Evolutionary conservation across 306 rosid species (phyloP).

Genomic region (Quercus cerris): DNA sequence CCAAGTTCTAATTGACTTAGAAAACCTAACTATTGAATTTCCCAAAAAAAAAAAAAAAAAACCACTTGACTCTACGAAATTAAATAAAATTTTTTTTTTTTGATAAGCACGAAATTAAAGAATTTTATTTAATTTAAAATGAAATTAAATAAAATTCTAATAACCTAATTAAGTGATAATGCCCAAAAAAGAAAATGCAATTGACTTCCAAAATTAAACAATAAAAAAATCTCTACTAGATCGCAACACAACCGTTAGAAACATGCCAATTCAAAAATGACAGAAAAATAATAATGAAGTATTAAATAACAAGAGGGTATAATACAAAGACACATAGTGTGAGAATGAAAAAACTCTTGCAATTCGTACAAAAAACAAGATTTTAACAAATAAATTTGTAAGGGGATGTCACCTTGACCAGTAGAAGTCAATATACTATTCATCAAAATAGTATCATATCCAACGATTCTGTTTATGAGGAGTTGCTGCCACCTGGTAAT

Average conservation of each 20-base stretch:
- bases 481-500: conserved; percentile 95
- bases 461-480: conserved; percentile 92
- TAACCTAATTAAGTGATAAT: no score
- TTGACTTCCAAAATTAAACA: background rate
- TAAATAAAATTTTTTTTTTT: no score
- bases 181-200: no score
- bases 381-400: background rate
- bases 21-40: no score
- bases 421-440: conserved; percentile 91
- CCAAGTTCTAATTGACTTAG: no score
- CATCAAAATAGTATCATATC: conserved; percentile 98
- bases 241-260: no score
- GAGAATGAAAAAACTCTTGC: background rate
- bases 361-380: background rate
- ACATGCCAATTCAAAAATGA: background rate
- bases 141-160: no score
- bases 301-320: background rate
- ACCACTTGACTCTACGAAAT: no score
- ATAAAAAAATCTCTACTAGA: background rate
- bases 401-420: conserved; percentile 71
- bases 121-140: no score
- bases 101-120: no score
- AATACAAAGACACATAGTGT: background rate
- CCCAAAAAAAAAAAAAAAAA: no score
- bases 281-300: background rate